Percentiles rank a stretch among this genome's conserved stretches.
These are phyloP conservation scores for Oryza australiensis DNA, from an alignment of 176 grass and related monocot species.

Conservation along the genomic window DNA sequence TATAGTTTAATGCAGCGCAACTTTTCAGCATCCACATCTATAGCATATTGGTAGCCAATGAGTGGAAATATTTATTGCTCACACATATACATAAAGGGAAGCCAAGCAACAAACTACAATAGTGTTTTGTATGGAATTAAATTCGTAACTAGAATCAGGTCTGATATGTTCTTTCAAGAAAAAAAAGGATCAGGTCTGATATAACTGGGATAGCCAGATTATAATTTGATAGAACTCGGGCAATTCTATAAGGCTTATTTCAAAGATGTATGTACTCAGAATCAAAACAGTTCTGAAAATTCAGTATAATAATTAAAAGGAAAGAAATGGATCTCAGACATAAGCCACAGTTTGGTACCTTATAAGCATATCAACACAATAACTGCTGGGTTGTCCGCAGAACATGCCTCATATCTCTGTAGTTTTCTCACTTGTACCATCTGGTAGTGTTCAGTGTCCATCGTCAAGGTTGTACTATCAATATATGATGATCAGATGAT, in stretches of 20 bases:
- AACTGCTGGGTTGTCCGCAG: background rate
- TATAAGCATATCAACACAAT: background rate
- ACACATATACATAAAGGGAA: background rate
- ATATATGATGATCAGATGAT: background rate
- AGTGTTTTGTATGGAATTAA: background rate
- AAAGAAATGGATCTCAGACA: background rate
- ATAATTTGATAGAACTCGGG: background rate
- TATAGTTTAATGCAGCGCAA: conserved; percentile 30
- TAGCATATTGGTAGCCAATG: conserved; percentile 2
- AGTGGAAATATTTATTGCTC: background rate
- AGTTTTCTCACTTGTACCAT: background rate
- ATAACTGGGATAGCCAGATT: background rate
- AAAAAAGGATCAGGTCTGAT: background rate
- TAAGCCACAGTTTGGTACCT: background rate
- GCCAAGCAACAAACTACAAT: background rate
- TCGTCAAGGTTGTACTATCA: background rate
- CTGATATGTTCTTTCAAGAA: too few relatives aligned
- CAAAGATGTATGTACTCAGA: background rate
- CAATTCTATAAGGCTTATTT: background rate
- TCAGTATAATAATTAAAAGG: background rate
- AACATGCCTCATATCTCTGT: background rate
- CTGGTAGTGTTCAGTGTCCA: background rate
- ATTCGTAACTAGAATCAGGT: background rate
- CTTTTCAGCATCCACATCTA: conserved; percentile 24
- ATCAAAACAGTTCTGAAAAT: background rate